Percentiles rank a stretch among this genome's conserved stretches.
Evolutionary conservation across 306 rosid species (phyloP).

Genomic region (Quercus berberidifolia): DNA sequence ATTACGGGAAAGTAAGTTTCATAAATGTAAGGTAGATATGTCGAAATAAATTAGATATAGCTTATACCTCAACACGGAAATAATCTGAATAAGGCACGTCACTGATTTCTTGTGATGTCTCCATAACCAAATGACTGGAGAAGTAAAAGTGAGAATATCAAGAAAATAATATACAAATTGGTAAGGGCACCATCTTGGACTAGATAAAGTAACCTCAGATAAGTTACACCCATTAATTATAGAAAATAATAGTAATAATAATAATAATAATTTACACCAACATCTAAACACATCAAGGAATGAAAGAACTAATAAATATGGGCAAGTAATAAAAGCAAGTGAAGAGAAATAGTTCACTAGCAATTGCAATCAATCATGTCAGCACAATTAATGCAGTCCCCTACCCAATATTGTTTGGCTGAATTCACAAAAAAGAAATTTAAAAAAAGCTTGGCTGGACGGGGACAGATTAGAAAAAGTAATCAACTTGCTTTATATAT

Average conservation of each 20-base stretch:
- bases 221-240: background rate
- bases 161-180: background rate
- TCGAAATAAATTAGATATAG: slow-evolving; percentile 5
- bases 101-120: slow-evolving; percentile 84
- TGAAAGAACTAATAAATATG: background rate
- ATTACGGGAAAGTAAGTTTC: slow-evolving; percentile 12
- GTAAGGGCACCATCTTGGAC: background rate
- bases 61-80: slow-evolving; percentile 82
- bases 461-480: no score
- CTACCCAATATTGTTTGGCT: background rate
- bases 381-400: background rate
- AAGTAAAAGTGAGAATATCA: slow-evolving; percentile 31
- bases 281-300: slow-evolving; percentile 2
- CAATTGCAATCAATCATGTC: background rate
- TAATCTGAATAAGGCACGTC: slow-evolving; percentile 92
- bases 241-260: no score
- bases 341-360: background rate
- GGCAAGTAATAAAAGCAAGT: background rate
- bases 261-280: background rate
- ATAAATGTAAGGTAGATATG: background rate
- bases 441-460: no score
- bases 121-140: slow-evolving; percentile 83
- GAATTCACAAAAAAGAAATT: no score
- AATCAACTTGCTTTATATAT: background rate
- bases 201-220: slow-evolving; percentile 10